Evolutionary conservation across 2,329 filamentous ascomycete species (phyloP), one percentile per base, ranked within the genome.

Genomic region (Neonectria hederae): DNA sequence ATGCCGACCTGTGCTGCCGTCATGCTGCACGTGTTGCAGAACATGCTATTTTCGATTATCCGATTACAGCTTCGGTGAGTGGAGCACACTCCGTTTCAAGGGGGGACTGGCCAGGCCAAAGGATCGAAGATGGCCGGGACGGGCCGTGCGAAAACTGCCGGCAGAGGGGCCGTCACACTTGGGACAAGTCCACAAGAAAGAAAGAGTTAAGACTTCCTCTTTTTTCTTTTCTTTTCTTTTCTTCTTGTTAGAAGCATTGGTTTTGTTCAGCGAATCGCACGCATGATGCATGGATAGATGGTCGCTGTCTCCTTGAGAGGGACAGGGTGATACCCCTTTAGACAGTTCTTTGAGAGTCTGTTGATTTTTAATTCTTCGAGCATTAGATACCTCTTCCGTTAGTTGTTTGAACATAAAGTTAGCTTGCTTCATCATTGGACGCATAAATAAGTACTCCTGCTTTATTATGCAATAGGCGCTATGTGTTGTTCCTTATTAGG

Each of bases 31-130:
- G 89, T 91, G 54, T 74, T 91, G 77, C 89, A 91, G 78, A 91
- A 91, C 75, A 91, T 91, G 89, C 77, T 91, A 60, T 91, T 91
- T 78, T 89, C 87, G 49, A 91, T 91, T 71, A 86, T 90, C 38
- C 83, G 89, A 67, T 78, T 91, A 72, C 84, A 87, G 67, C 91
- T 91, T 70, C 81, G 77, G 43, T 74, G 63, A 71, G 67, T 70
- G 67, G 59, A 67, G 66, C 40, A 53, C 46, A 54, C 61, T 49
- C 51, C 46, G 38, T 53, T 45, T 49, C 54, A 32, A 22, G 43
- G 53, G 52, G 17, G 30, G 48, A 62, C 42, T 26, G 38, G 52
- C 32, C 30, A 48, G 54, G 62, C 38, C 46, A 19, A 46, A 40
- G 54, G 49, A 62, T 21, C 42, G 54, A 62, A 57, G 54, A 40